A percentile compares a stretch with the other conserved stretches of the same genome.
Conservation (phyloP, 345 rosid genomes). For the Diplotaxis tenuifolia region DNA sequence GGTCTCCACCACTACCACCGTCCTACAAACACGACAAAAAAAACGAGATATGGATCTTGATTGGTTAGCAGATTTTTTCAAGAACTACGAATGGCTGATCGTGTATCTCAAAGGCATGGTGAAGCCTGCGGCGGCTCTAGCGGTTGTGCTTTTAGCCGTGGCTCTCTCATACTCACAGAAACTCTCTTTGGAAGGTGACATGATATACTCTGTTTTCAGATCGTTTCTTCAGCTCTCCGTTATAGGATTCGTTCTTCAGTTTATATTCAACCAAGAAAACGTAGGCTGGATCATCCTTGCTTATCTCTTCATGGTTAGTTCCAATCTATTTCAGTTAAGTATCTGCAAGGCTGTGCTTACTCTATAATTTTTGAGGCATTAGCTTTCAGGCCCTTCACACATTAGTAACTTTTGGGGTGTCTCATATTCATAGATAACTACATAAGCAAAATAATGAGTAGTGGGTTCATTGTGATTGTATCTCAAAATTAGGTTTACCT, state of each 20-base stretch:
- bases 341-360: too few relatives aligned
- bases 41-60: conserved; percentile 19
- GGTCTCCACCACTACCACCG: conserved; percentile 14
- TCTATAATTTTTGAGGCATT: too few relatives aligned
- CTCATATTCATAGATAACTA: too few relatives aligned
- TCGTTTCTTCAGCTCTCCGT: conserved; percentile 83
- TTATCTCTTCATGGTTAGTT: conserved; percentile 74
- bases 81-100: conserved; percentile 57
- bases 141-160: conserved; percentile 74
- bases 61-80: conserved; percentile 6
- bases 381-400: too few relatives aligned
- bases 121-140: conserved; percentile 75
- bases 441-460: too few relatives aligned
- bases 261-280: conserved; percentile 62
- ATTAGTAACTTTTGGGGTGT: too few relatives aligned
- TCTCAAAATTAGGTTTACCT: too few relatives aligned
- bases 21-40: conserved; percentile 19
- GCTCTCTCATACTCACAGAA: conserved; percentile 57
- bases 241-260: conserved; percentile 85
- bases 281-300: conserved; percentile 72
- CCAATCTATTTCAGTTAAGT: too few relatives aligned
- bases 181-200: conserved; percentile 73
- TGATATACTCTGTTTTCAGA: conserved; percentile 65
- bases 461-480: too few relatives aligned
- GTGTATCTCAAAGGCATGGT: conserved; percentile 69